Evolutionary conservation across 768 basidiomycete species (phyloP).

Genomic region (Mrakia frigida): DNA sequence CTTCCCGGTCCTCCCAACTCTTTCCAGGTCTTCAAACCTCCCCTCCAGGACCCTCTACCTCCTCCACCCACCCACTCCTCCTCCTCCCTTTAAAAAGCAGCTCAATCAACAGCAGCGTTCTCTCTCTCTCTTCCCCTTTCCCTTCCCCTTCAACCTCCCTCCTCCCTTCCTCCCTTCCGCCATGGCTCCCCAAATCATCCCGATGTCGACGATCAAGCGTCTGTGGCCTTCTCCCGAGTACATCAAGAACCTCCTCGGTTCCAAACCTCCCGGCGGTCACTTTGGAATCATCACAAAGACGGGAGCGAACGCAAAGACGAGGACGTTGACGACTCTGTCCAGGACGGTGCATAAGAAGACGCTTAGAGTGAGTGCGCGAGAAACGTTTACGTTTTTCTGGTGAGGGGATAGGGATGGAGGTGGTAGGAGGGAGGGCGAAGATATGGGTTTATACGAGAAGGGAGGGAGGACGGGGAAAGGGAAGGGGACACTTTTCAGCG

Average conservation of each 20-base stretch:
- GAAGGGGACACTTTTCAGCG: constrained; percentile 2
- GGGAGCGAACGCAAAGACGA: constrained; percentile 22
- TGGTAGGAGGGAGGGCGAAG: background rate
- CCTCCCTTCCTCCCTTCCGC: background rate
- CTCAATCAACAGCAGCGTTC: background rate
- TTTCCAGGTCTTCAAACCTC: no score
- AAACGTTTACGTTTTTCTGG: background rate
- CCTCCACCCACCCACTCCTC: no score
- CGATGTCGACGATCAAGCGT: constrained; percentile 2
- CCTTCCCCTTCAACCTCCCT: background rate
- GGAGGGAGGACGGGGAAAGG: background rate
- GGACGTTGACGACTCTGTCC: constrained; percentile 9
- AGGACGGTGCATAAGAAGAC: background rate
- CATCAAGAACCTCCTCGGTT: background rate
- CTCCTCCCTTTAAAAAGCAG: no score
- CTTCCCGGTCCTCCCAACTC: no score
- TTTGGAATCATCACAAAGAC: constrained; percentile 25
- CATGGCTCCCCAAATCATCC: constrained; percentile 17
- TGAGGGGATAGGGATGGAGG: background rate
- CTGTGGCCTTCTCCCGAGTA: background rate
- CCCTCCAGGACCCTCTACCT: no score
- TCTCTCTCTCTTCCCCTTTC: background rate
- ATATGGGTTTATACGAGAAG: background rate
- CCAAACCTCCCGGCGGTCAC: background rate
- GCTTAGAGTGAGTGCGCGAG: background rate